phyloP scores from a whole-genome alignment of 2,329 filamentous ascomycete species.

The Atkinsonella hypoxylon region DNA sequence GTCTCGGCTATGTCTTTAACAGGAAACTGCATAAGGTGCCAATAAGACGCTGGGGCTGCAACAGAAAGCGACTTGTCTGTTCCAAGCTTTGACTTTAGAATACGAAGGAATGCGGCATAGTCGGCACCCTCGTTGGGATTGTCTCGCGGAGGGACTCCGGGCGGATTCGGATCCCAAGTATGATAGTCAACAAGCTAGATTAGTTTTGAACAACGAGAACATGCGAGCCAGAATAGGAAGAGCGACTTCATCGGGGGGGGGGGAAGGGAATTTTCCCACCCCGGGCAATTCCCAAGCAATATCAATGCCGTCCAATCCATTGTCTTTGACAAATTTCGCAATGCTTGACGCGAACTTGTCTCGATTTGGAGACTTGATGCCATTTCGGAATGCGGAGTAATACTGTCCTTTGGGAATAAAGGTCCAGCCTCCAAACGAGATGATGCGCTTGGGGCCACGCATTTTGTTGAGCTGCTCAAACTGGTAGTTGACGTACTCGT shows the following conservation, averaged over 20 bases:
- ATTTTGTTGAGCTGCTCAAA: conserved; percentile 11
- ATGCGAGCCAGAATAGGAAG: too few relatives aligned
- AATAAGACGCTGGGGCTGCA: conserved; percentile 20
- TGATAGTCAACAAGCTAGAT: not conserved
- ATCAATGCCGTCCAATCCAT: conserved; percentile 26
- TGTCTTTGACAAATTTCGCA: conserved; percentile 24
- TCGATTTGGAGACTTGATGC: conserved; percentile 17
- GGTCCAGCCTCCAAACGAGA: conserved; percentile 19
- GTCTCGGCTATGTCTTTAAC: conserved; percentile 14
- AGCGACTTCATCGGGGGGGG: too few relatives aligned
- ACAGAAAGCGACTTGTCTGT: conserved; percentile 16
- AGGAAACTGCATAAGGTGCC: conserved; percentile 21
- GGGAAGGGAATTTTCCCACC: conserved; percentile 2
- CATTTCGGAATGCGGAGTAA: conserved; percentile 11
- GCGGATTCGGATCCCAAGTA: not conserved
- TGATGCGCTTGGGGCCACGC: conserved; percentile 12
- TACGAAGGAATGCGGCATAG: not conserved
- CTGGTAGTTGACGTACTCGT: conserved; percentile 9
- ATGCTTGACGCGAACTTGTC: conserved; percentile 20
- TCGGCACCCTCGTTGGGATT: not conserved
- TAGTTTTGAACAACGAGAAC: not conserved
- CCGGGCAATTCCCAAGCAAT: conserved; percentile 29
- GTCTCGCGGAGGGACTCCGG: not conserved
- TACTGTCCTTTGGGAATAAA: conserved; percentile 9
- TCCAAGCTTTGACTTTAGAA: conserved; percentile 2